Base-by-base conservation (phyloP, 148 eudicot genomes). In the Chenopodium formosanum region DNA sequence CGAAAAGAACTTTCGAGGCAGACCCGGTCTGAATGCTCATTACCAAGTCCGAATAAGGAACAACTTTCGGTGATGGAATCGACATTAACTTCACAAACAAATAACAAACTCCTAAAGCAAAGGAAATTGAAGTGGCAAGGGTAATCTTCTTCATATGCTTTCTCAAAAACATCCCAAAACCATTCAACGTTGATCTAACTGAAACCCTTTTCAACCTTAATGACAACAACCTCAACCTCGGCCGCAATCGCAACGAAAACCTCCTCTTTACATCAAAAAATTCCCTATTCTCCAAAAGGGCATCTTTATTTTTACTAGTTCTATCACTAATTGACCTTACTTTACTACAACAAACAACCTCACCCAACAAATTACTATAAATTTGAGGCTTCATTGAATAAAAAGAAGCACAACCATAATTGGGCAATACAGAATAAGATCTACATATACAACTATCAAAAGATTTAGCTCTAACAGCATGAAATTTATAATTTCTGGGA, bases 41-140 rank as follows among this genome's bases (percentile, higher is more conserved):
- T 44, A 97, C 89, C 80, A 97, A 87, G 82, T 97, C 91, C 14
- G 99, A 94, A 76, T 97, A 94, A 1, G 98, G 95, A 31, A 94
- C 99, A 79, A 73, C 84, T 87, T 89, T 92, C 0, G 99, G 95
- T 58, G 88, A 60, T 1, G 95, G 94, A 78, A 87, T 79, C 58
- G 95, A 85, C 62, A 93, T 89, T 31, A 97, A 44, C 82, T 88
- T 92, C 48, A 92, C 84, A 83, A 92, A 84, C 89, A 90, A 86
- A 78, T 86, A 94, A 80, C 98, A 96, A 76, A 94, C 23, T 32
- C 97, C 97, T 27, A 94, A 46, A 16, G 88, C 92, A 78, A 92
- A 74, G 0, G 95, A 83, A 80, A 95, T 66, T 0, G 89, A 84
- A 75, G 88, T 82, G 0, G 88, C 87, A 73, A 92, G 75, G 13